Base-by-base conservation (phyloP, 1,284 basidiomycete genomes). In the Phylloboletellus chloephorus region DNA sequence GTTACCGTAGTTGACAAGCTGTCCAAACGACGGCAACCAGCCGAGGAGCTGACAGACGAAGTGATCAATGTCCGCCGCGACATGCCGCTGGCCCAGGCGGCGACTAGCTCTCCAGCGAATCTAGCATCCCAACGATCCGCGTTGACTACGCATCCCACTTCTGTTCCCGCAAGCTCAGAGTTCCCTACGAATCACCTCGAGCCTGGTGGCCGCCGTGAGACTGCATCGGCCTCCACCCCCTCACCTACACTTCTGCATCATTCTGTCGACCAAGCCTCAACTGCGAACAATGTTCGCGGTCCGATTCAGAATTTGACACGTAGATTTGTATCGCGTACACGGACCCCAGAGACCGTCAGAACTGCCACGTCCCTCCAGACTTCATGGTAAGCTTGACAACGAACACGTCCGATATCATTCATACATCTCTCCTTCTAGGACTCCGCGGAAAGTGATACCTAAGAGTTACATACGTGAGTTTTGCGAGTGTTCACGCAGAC, bases 381-480 rank as follows among this genome's bases (percentile, higher is more conserved):
- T 23, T 20, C 20, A 20, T 5, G 41, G 43, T 37, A 33, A 32
- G 29, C 11, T n/a, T n/a, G 29, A 16, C 20, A 21, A 25, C 2
- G 5, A 15, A 2, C 10, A 15, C 22, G 4, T 17, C 10, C 4
- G 9, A 13, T 28, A 19, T 22, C 12, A 22, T 5, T 41, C 20
- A 41, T 6, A n/a, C n/a, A n/a, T n/a, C n/a, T n/a, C n/a, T n/a
- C n/a, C n/a, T n/a, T n/a, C n/a, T 19, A 43, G 42, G 31, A 29
- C 11, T 34, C 17, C 40, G 3, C 13, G 21, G 16, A 28, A 32
- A 8, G 41, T 45, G 22, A 44, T 45, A 1, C 43, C 41, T n/a
- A 34, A 28, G 12, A 43, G 29, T 17, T 45, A 45, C 10, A 45
- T 45, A 17, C 30, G 44, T 44, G n/a, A 22, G 44, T 33, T 12